A percentile compares a stretch with the other conserved stretches of the same genome.
phyloP scores from a whole-genome alignment of 495 filamentous ascomycete species.

The Viridothelium virens region DNA sequence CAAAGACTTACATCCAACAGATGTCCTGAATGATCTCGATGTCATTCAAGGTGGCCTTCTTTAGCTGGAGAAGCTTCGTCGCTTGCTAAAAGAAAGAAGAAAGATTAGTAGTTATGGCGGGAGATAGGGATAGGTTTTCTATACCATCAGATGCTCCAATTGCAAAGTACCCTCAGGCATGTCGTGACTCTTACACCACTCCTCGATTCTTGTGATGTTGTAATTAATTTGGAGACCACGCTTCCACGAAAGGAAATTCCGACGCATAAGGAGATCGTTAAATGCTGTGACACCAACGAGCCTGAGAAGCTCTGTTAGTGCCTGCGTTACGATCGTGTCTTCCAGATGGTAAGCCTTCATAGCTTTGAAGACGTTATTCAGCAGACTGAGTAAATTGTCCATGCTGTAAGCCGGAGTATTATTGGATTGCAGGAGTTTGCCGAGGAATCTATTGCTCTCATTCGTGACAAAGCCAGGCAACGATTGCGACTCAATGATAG shows the following conservation, averaged over 20 bases:
- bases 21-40: conserved; percentile 99
- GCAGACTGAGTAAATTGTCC: conserved; percentile 92
- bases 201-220: conserved; percentile 98
- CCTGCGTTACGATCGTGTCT: conserved; percentile 89
- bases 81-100: conserved; percentile 58
- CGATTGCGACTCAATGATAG: conserved; percentile 98
- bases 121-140: neutral
- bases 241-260: conserved; percentile 99
- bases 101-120: neutral
- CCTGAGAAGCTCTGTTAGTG: conserved; percentile 84
- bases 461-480: conserved; percentile 97
- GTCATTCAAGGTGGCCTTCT: conserved; percentile 98
- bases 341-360: conserved; percentile 98
- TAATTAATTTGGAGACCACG: conserved; percentile 99
- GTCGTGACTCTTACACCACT: conserved; percentile 99
- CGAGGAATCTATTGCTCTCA: conserved; percentile 94
- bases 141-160: conserved; percentile 94
- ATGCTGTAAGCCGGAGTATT: conserved; percentile 91
- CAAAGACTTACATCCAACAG: conserved; percentile 85
- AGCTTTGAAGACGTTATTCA: conserved; percentile 95
- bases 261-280: conserved; percentile 94
- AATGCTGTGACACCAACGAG: conserved; percentile 97
- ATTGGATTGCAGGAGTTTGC: conserved; percentile 85
- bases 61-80: conserved; percentile 95
- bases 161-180: conserved; percentile 98